Evolutionary conservation across 306 rosid genomes (phyloP), one percentile per base, ranked within the genome.

Genomic region (Carpinus viminea): DNA sequence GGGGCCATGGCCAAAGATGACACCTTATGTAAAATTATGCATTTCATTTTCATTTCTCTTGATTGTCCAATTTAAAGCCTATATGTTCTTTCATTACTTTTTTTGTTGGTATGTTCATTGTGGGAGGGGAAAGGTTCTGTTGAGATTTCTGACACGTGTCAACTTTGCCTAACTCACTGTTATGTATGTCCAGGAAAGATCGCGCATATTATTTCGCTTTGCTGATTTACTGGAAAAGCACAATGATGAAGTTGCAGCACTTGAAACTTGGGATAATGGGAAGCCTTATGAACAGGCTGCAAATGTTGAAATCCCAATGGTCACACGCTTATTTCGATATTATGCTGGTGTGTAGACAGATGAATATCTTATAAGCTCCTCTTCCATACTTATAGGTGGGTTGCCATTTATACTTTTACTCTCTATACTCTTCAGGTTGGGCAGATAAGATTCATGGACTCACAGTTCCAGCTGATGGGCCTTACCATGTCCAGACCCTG

Each of bases 1-100:
- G 62, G 97, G 92, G 74, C 93, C 93, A 72, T 92, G 97, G 97
- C 96, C 97, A 31, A 92, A 38, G 87, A 89, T 92, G 97, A 83
- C 97, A 69, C 91, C 96, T 73, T 92, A 92, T 86, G 96, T 92
- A 81, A 36, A 15, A 5, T 8, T 17, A 18, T 28, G 38, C 43
- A 10, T 61, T 24, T 61, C 41, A 60, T 61, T 61, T 61, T 61
- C n/a, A 11, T 28, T 61, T 26, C 16, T 52, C 56, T 16, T 38
- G 43, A 6, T 59, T 24, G 65, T 21, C 7, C 5, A 9, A 48
- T 48, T 48, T 48, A 48, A 2, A 48, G 12, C 52, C 12, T 48
- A 9, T 48, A 3, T 10, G 52, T 10, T 48, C 52, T 12, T 48
- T 9, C 34, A 21, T 8, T 15, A 20, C 5, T 11, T 57, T n/a